Percentiles rank a stretch among this genome's conserved stretches.
phyloP scores from a whole-genome alignment of 352 stramenopile genomes.

The Phytophthora sp. region DNA sequence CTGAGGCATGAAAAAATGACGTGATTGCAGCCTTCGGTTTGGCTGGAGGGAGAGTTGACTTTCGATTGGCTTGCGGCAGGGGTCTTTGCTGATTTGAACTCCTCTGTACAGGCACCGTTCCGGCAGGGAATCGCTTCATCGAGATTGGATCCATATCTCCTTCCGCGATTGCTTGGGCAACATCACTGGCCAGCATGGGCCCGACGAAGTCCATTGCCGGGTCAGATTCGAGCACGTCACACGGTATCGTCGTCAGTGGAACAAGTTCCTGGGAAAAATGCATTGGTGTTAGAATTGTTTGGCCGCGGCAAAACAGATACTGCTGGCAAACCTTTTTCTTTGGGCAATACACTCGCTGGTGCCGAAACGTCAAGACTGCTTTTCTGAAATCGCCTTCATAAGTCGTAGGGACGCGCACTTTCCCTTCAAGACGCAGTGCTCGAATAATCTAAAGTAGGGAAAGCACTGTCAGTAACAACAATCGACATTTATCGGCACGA shows the following conservation, averaged over 20 bases:
- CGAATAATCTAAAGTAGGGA: conserved; percentile 52
- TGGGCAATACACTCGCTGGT: conserved; percentile 77
- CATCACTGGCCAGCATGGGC: conserved; percentile 47
- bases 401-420: conserved; percentile 48
- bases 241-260: conserved; percentile 62
- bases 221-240: conserved; percentile 32
- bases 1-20: conserved; percentile 32
- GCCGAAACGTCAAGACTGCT: conserved; percentile 68
- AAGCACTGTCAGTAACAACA: neutral
- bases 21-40: conserved; percentile 20
- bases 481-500: neutral
- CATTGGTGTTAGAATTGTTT: neutral
- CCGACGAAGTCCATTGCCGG: conserved; percentile 69
- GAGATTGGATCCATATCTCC: conserved; percentile 83
- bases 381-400: conserved; percentile 75
- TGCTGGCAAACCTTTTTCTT: conserved; percentile 41
- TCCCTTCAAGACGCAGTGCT: conserved; percentile 68
- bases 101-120: neutral
- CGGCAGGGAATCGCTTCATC: conserved; percentile 43
- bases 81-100: conserved; percentile 2
- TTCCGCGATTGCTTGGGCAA: conserved; percentile 62
- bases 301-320: neutral
- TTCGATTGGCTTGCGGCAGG: neutral
- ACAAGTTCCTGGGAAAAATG: conserved; percentile 58
- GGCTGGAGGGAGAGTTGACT: neutral